phyloP scores from a whole-genome alignment of 1,284 basidiomycete genomes.

The Wolfiporia cocos region DNA sequence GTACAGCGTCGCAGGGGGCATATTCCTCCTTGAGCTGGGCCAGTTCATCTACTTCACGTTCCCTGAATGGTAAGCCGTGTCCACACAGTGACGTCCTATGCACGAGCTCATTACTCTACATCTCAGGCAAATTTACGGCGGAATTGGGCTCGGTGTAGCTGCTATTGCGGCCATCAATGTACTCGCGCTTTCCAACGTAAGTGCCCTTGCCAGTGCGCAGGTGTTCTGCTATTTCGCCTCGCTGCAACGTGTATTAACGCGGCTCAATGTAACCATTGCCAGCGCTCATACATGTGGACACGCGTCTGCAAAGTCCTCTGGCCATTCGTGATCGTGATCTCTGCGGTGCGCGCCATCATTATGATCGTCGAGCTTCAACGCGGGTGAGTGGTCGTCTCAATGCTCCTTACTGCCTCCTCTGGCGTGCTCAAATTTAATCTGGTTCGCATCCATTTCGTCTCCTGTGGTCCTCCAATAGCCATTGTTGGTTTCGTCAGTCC shows the following conservation, averaged over 20 bases:
- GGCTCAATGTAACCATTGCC: constrained; percentile 4
- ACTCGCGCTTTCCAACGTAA: constrained; percentile 63
- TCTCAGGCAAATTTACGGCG: constrained; percentile 69
- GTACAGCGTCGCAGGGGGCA: constrained; percentile 64
- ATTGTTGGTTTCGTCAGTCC: no score
- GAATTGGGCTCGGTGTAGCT: constrained; percentile 57
- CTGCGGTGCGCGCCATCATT: constrained; percentile 60
- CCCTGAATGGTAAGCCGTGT: constrained; percentile 54
- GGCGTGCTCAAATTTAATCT: no score
- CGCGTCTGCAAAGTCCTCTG: constrained; percentile 65
- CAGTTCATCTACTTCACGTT: constrained; percentile 65
- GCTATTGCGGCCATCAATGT: constrained; percentile 51
- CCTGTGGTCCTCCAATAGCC: no score
- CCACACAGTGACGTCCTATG: not conserved
- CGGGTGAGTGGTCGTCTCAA: constrained; percentile 38
- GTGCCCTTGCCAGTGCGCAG: constrained; percentile 11
- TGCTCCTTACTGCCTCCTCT: constrained; percentile 2
- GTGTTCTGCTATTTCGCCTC: constrained; percentile 17
- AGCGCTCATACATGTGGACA: constrained; percentile 72
- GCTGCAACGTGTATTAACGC: not conserved
- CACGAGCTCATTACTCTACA: constrained; percentile 1
- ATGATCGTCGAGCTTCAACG: constrained; percentile 72
- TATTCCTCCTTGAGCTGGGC: constrained; percentile 62
- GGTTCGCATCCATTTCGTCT: no score
- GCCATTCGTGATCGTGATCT: constrained; percentile 67